Evolutionary conservation across 257 asterid genomes (phyloP).

Genomic region (Nicotiana otophora): DNA sequence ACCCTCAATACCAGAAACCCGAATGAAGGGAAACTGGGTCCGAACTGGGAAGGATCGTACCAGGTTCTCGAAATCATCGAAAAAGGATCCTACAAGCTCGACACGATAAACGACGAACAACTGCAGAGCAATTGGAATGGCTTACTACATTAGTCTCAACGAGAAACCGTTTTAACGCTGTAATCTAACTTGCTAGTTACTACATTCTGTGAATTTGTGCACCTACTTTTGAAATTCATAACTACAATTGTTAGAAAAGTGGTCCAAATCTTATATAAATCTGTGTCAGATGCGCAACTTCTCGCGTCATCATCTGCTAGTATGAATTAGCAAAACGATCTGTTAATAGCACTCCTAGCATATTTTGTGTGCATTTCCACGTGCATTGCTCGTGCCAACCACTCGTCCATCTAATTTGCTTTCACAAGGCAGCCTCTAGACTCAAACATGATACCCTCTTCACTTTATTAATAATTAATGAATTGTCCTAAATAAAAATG

Average conservation of each 20-base stretch:
- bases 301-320: not conserved
- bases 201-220: not conserved
- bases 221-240: not conserved
- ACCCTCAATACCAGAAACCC: no score
- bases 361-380: constrained; percentile 16
- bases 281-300: not conserved
- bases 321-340: not conserved
- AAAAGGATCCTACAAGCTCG: no score
- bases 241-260: no score
- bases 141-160: no score
- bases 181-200: no score
- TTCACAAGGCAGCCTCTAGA: constrained; percentile 17
- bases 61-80: no score
- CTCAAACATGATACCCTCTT: constrained; percentile 12
- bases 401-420: constrained; percentile 14
- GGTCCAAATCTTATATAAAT: not conserved
- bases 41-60: no score
- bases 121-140: no score
- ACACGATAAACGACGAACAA: no score
- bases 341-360: not conserved
- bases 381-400: constrained; percentile 31
- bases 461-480: not conserved
- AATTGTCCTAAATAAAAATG: not conserved
- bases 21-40: no score
- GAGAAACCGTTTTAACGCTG: no score